Evolutionary conservation across 2,329 filamentous ascomycete genomes (phyloP), one percentile per base, ranked within the genome.

Genomic region (Fusarium aywerte): DNA sequence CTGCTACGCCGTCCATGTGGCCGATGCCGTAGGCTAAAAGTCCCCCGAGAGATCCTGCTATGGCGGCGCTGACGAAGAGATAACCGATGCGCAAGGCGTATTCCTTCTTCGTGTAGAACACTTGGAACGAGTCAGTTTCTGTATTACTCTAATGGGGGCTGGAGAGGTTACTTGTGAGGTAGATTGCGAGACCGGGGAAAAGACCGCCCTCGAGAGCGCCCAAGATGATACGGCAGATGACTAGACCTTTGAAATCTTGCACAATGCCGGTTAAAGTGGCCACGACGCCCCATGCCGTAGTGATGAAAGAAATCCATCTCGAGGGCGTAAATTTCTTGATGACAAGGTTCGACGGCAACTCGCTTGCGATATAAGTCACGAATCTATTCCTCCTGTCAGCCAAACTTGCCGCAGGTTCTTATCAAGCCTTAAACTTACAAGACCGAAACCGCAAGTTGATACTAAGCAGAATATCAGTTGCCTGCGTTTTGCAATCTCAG

Each of bases 261-360:
- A 82, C 78, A 27, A 84, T 78, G 5, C 83, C 83, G 65, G 82
- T 83, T 18, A 80, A 77, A 31, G 82, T 83, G 38, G 80, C 81
- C 13, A 80, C 75, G 59, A 84, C 65, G 33, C 83, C 80, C 82
- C 83, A 85, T 20, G 50, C 44, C 0, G 55, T 63, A 0, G 71
- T 71, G 47, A 73, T 73, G 31, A 70, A 70, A 0, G 71, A 32
- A 8, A 73, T 66, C 69, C 69, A 73, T 13, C 75, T 69, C 12
- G 76, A 77, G 0, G 80, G 80, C 0, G 68, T 75, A 53, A 83
- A 67, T 25, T 77, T 69, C 53, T 79, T 78, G 39, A 82, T 73
- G n/a, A 81, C 68, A 13, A 80, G 67, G 64, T 81, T 81, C 4
- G 50, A 85, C 65, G 54, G 85, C 68, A 72, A 78, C 78, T 81